Evolutionary conservation across 1,284 basidiomycete species (phyloP).

Genomic region (Pholiota adiposa): DNA sequence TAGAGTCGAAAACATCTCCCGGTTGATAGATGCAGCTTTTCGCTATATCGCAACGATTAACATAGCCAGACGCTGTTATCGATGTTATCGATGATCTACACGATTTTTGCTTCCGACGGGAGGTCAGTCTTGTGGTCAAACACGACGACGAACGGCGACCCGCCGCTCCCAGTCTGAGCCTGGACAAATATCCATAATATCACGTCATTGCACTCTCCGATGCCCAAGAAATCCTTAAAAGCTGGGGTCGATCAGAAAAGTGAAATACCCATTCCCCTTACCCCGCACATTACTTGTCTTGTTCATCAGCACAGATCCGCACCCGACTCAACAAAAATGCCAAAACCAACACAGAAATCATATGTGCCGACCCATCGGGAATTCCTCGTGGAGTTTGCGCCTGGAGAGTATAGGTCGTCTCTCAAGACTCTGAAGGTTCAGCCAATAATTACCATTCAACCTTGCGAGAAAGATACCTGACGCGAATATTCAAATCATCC

Average conservation of each 20-base stretch:
- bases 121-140: background rate
- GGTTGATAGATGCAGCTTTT: no score
- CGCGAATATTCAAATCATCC: no score
- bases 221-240: background rate
- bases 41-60: no score
- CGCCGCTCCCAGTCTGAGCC: background rate
- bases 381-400: conserved; percentile 34
- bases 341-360: conserved; percentile 27
- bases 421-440: conserved; percentile 30
- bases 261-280: background rate
- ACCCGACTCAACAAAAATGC: background rate
- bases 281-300: background rate
- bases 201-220: background rate
- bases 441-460: background rate
- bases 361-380: conserved; percentile 31
- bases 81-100: conserved; percentile 18
- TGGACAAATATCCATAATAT: background rate
- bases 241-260: background rate
- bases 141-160: background rate
- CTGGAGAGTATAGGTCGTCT: conserved; percentile 34
- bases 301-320: no score
- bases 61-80: background rate
- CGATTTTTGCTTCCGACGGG: background rate
- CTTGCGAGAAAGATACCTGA: no score
- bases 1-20: background rate